Percentiles rank a stretch among this genome's conserved stretches.
phyloP scores from a whole-genome alignment of 805 yeast species.

The Nakazawaea laoshanensis region DNA sequence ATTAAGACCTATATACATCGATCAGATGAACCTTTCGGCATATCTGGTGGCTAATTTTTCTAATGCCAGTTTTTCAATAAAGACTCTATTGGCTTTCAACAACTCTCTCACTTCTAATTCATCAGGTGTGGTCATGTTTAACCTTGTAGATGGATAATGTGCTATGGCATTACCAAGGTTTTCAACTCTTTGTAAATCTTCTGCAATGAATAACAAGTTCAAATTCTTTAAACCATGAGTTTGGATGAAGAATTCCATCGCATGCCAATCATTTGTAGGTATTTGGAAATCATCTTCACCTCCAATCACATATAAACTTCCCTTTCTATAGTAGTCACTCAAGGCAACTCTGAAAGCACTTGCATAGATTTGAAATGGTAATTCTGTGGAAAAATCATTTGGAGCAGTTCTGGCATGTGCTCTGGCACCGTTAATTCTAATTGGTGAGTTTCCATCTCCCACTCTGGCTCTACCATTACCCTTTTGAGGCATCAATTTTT shows the following conservation, averaged over 20 bases:
- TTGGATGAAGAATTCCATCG: constrained; percentile 28
- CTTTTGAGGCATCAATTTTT: constrained; percentile 80
- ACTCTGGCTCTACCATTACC: constrained; percentile 93
- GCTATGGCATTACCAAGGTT: constrained; percentile 58
- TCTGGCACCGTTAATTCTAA: constrained; percentile 79
- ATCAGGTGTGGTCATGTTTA: constrained; percentile 65
- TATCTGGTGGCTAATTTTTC: constrained; percentile 41
- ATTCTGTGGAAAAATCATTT: constrained; percentile 72
- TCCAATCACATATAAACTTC: constrained; percentile 69
- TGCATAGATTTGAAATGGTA: constrained; percentile 67
- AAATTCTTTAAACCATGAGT: constrained; percentile 40
- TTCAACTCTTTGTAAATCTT: constrained; percentile 29
- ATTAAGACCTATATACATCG: too few species aligned
- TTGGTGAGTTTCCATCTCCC: constrained; percentile 95
- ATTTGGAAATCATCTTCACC: constrained; percentile 24
- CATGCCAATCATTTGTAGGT: constrained; percentile 20
- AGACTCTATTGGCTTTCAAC: constrained; percentile 68
- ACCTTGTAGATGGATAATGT: constrained; percentile 35
- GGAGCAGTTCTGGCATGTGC: constrained; percentile 90
- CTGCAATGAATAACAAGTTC: constrained; percentile 61
- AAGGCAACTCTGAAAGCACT: constrained; percentile 77
- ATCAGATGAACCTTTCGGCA: too few species aligned
- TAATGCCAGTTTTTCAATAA: constrained; percentile 66
- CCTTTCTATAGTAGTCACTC: constrained; percentile 70
- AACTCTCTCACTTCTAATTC: constrained; percentile 78